phyloP scores from a whole-genome alignment of 257 asterid genomes.

The Apocynum venetum region DNA sequence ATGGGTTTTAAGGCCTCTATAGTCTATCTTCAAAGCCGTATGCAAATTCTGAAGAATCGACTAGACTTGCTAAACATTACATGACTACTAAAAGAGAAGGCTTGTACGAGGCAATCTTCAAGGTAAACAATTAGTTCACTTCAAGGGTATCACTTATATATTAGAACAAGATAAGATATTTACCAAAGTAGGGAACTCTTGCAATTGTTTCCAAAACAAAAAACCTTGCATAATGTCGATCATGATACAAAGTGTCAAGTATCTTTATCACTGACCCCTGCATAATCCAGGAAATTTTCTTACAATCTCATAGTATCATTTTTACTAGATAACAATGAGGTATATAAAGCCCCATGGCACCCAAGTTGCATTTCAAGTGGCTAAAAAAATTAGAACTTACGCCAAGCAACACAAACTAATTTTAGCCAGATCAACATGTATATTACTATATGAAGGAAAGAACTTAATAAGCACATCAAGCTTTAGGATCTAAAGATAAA shows the following conservation, averaged over 20 bases:
- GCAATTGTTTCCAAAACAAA: slow-evolving; percentile 97
- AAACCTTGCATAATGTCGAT: slow-evolving; percentile 84
- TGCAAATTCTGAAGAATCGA: slow-evolving; percentile 3
- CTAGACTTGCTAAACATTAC: background rate
- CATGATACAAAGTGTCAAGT: slow-evolving; percentile 78
- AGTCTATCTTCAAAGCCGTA: background rate
- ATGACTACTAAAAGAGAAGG: background rate
- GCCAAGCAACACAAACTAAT: background rate
- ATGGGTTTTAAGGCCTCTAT: background rate
- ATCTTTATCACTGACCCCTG: slow-evolving; percentile 93
- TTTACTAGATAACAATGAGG: background rate
- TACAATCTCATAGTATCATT: slow-evolving; percentile 7
- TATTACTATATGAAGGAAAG: background rate
- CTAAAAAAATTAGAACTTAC: background rate
- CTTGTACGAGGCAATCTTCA: background rate
- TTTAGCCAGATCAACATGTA: background rate
- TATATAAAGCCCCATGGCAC: background rate
- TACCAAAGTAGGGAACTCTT: slow-evolving; percentile 98
- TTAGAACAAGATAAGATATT: slow-evolving; percentile 22
- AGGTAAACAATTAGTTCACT: background rate
- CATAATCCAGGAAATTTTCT: slow-evolving; percentile 22
- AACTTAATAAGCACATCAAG: background rate
- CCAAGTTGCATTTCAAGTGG: background rate
- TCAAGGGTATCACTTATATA: background rate
- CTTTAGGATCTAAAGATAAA: background rate